Percentiles rank a stretch among this genome's conserved stretches.
phyloP scores from a whole-genome alignment of 371 early-diverging fungal genomes.

The Coemansia sp. region DNA sequence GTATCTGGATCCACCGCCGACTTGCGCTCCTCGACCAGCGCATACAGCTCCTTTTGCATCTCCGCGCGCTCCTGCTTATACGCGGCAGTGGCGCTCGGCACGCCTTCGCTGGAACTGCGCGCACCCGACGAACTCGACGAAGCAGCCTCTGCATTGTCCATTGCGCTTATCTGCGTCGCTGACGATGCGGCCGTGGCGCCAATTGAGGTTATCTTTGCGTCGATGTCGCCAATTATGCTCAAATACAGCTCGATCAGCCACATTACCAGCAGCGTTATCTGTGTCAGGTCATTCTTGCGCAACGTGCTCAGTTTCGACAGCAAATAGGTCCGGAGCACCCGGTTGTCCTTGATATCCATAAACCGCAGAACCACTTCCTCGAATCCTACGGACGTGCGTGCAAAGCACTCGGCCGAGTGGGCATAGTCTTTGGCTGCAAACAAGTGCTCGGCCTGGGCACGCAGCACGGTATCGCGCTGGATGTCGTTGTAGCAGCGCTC shows the following conservation, averaged over 20 bases:
- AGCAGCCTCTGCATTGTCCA: background rate
- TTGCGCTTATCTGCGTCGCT: conserved; percentile 7
- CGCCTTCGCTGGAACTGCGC: background rate
- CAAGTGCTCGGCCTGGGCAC: conserved; percentile 82
- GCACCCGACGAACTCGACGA: background rate
- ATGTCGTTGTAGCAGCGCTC: conserved; percentile 66
- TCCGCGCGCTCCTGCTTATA: conserved; percentile 55
- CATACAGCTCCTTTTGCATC: conserved; percentile 66
- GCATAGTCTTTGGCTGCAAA: conserved; percentile 71
- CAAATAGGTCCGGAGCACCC: conserved; percentile 76
- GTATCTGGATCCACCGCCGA: conserved; percentile 63
- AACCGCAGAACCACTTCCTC: conserved; percentile 86
- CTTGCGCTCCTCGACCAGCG: conserved; percentile 69
- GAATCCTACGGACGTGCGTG: conserved; percentile 71
- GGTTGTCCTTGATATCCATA: conserved; percentile 68
- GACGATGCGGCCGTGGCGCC: background rate
- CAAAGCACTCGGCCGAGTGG: conserved; percentile 82
- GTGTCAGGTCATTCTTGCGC: conserved; percentile 70
- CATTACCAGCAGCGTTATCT: conserved; percentile 76
- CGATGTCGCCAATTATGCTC: conserved; percentile 68
- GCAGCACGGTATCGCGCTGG: conserved; percentile 74
- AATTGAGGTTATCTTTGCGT: conserved; percentile 52
- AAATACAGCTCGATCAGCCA: conserved; percentile 90
- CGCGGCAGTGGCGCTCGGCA: conserved; percentile 3
- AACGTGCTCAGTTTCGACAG: conserved; percentile 62